These are phyloP conservation scores for Hymenoscyphus scutula DNA, from an alignment of 2,329 filamentous ascomycete genomes.

Conservation along the genomic window DNA sequence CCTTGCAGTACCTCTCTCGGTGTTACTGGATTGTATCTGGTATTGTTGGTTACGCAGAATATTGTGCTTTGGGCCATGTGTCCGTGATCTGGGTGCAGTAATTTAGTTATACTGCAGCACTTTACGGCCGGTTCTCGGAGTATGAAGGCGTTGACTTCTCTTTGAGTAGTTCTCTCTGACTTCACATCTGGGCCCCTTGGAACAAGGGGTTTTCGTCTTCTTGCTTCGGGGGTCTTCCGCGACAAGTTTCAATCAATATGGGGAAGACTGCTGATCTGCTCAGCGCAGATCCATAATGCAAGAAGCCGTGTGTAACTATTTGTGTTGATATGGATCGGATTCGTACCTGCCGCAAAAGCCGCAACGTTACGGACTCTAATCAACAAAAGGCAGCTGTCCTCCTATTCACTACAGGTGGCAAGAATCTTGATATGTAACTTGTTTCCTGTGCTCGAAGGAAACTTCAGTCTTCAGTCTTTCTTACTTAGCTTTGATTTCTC, in stretches of 20 bases:
- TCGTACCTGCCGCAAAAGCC: slow-evolving; percentile 1
- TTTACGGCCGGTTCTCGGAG: not conserved
- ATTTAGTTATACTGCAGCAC: not conserved
- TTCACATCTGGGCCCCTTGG: not conserved
- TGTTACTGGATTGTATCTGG: not conserved
- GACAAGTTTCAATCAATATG: not conserved
- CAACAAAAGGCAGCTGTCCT: not conserved
- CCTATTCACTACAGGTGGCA: not conserved
- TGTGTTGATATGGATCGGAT: not conserved
- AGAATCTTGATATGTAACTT: slow-evolving; percentile 3
- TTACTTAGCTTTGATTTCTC: not conserved
- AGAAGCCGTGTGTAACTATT: slow-evolving; percentile 1
- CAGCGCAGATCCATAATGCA: slow-evolving; percentile 10
- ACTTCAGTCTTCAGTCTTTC: not conserved
- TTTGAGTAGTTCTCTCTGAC: not conserved
- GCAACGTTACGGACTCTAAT: not conserved
- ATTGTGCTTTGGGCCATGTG: not conserved
- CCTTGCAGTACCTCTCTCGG: not conserved
- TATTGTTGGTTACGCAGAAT: not conserved
- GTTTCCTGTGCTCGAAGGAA: not conserved
- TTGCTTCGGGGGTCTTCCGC: not conserved
- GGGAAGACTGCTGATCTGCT: slow-evolving; percentile 7
- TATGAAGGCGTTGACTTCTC: not conserved
- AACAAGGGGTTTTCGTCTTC: not conserved
- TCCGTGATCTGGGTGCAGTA: not conserved